Percentiles rank a stretch among this genome's conserved stretches.
These are phyloP conservation scores for Exserohilum rostratum DNA, from an alignment of 2,329 filamentous ascomycete genomes.

Conservation along the genomic window DNA sequence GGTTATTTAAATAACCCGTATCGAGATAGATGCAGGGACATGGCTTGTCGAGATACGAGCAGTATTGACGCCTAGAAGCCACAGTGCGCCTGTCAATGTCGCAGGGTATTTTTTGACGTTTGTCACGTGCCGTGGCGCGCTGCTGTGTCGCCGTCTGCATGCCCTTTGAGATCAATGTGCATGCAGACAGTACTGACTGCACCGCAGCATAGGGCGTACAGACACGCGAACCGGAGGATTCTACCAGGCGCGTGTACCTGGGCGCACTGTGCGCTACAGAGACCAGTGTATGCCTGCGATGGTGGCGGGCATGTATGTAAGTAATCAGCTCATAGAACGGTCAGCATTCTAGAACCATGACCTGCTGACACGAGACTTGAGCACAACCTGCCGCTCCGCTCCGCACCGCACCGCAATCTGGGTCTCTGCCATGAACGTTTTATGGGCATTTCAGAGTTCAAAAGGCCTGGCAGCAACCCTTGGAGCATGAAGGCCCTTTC, in stretches of 20 bases:
- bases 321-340: neutral
- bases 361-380: no score
- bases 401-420: no score
- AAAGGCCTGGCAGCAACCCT: neutral
- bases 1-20: neutral
- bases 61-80: constrained; percentile 4
- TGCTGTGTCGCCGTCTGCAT: neutral
- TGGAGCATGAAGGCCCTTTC: neutral
- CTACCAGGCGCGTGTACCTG: neutral
- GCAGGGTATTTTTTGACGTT: neutral
- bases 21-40: constrained; percentile 2
- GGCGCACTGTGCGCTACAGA: neutral
- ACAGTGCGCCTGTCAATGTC: constrained; percentile 1
- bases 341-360: no score
- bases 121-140: neutral
- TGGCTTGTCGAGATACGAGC: neutral
- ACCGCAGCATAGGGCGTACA: no score
- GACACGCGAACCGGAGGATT: neutral
- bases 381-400: no score
- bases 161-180: neutral
- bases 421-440: neutral
- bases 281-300: neutral
- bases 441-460: neutral
- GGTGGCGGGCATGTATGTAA: neutral
- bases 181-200: neutral